These are phyloP conservation scores for Fusarium nygamai DNA, from an alignment of 2,329 filamentous ascomycete genomes.

Conservation along the genomic window DNA sequence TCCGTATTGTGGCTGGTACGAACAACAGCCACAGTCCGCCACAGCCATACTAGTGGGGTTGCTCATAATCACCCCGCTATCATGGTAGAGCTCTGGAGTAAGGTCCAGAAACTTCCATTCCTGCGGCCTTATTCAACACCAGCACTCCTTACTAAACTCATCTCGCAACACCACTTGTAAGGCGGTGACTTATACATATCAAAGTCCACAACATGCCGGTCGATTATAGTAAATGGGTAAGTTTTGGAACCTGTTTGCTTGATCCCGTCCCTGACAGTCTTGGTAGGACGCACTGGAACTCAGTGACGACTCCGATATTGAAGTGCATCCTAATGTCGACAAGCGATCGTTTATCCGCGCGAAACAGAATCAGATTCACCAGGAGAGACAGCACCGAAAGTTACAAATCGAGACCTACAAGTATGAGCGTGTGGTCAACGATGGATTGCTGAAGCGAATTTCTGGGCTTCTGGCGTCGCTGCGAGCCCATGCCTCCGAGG, in stretches of 20 bases:
- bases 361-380: conserved; percentile 97
- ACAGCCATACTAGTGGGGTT: conserved; percentile 38
- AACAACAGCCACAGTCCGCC: background rate
- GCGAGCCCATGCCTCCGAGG: conserved; percentile 75
- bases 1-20: background rate
- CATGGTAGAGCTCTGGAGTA: conserved; percentile 36
- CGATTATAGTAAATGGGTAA: conserved; percentile 76
- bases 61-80: conserved; percentile 37
- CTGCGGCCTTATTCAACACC: background rate
- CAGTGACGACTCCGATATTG: conserved; percentile 96
- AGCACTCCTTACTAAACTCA: background rate
- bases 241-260: conserved; percentile 30
- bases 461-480: conserved; percentile 79
- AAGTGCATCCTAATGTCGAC: conserved; percentile 98
- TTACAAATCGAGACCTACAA: conserved; percentile 90
- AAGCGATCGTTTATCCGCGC: conserved; percentile 98
- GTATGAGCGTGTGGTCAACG: conserved; percentile 93
- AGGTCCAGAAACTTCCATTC: conserved; percentile 43
- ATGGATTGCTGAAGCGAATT: conserved; percentile 87
- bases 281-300: conserved; percentile 87
- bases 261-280: conserved; percentile 7
- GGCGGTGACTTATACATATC: background rate
- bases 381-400: conserved; percentile 85
- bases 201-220: conserved; percentile 55
- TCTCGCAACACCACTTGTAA: background rate